phyloP scores from a whole-genome alignment of 2,329 filamentous ascomycete species.

The Neospermospora avenae region DNA sequence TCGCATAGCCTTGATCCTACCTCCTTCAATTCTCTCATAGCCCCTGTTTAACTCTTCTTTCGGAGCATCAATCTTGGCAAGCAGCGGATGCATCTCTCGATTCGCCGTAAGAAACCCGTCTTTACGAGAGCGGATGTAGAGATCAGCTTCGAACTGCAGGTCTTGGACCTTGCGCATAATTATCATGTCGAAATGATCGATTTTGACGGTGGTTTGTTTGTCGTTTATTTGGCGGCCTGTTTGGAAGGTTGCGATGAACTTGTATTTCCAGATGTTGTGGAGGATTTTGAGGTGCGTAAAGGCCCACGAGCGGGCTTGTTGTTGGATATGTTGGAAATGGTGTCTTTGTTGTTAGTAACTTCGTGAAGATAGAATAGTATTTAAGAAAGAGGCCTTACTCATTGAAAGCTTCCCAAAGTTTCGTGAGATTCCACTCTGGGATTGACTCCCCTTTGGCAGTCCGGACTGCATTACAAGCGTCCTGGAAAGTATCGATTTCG shows the following conservation, averaged over 20 bases:
- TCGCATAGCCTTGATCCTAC: not conserved
- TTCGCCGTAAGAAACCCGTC: constrained; percentile 20
- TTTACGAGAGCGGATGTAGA: constrained; percentile 15
- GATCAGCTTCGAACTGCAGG: constrained; percentile 21
- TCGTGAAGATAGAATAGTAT: not conserved
- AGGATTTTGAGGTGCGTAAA: constrained; percentile 20
- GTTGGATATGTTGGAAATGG: constrained; percentile 19
- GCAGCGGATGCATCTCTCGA: constrained; percentile 10
- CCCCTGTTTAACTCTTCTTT: constrained; percentile 13
- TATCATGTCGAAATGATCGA: constrained; percentile 25
- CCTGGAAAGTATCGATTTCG: constrained; percentile 27
- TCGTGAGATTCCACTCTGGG: constrained; percentile 17
- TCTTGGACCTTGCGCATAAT: constrained; percentile 25
- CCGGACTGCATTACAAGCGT: constrained; percentile 18
- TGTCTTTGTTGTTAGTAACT: constrained; percentile 4
- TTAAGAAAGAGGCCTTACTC: constrained; percentile 15
- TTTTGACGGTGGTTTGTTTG: constrained; percentile 20
- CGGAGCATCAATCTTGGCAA: constrained; percentile 7
- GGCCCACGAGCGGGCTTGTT: constrained; percentile 19
- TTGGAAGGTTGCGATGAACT: constrained; percentile 11
- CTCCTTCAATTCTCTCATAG: not conserved
- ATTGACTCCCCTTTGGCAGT: constrained; percentile 12
- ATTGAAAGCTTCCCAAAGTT: constrained; percentile 26
- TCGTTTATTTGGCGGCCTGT: constrained; percentile 15
- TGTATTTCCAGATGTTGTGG: constrained; percentile 22